Evolutionary conservation across 2,329 filamentous ascomycete species (phyloP).

Genomic region (Colletotrichum sp.): DNA sequence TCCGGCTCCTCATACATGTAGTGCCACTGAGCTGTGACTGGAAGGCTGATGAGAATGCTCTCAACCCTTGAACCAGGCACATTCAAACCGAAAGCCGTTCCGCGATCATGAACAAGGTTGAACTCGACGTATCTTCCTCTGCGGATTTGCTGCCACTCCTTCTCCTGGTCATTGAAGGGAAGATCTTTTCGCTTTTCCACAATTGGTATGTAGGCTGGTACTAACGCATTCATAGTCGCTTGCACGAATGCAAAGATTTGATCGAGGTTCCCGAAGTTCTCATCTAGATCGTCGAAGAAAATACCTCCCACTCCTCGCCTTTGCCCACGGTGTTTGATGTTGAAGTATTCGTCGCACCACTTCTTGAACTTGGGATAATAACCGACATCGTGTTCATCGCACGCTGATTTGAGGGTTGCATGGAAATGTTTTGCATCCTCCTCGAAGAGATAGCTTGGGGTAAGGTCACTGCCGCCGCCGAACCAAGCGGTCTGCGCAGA

Average conservation of each 20-base stretch:
- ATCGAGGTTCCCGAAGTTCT: constrained; percentile 82
- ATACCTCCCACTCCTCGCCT: constrained; percentile 89
- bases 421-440: constrained; percentile 98
- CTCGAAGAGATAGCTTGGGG: constrained; percentile 91
- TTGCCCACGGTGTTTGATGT: constrained; percentile 88
- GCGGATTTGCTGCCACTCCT: constrained; percentile 94
- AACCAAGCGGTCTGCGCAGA: constrained; percentile 95
- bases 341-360: constrained; percentile 98
- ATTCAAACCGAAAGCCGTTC: constrained; percentile 91
- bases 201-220: constrained; percentile 93
- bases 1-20: constrained; percentile 87
- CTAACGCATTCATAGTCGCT: constrained; percentile 82
- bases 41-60: constrained; percentile 96
- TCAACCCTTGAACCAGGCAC: constrained; percentile 91
- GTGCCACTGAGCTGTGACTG: constrained; percentile 88
- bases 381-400: constrained; percentile 86
- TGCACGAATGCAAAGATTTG: constrained; percentile 87
- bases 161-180: constrained; percentile 83
- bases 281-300: constrained; percentile 97
- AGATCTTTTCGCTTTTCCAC: constrained; percentile 87
- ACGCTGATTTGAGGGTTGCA: constrained; percentile 86
- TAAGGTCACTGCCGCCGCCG: constrained; percentile 92
- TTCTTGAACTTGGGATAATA: constrained; percentile 96
- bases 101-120: constrained; percentile 94
- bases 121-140: constrained; percentile 96